Base-by-base conservation (phyloP, 164 flowering plant species). In the Saururus chinensis region DNA sequence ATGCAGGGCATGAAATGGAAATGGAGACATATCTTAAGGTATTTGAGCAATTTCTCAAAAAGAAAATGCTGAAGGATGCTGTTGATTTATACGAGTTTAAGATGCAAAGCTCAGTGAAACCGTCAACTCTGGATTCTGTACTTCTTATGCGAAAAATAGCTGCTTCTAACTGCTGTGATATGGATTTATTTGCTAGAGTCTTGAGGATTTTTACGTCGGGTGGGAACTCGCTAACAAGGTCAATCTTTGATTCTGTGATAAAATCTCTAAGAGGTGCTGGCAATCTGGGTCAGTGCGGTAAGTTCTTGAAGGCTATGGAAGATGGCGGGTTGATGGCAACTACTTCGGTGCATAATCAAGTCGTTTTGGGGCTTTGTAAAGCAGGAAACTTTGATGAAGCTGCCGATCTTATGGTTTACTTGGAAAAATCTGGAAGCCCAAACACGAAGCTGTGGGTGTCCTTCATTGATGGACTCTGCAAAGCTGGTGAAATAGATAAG, bases 21-120 rank as follows among this genome's bases (percentile, higher is more conserved):
- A 64, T 40, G 65, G 81, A 66, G n/a, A 80, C 80, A 1, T 90
- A 74, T 75, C 63, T 64, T 54, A 70, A 68, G 65, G 77, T 83
- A 24, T 68, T 69, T 41, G 75, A 68, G 13, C 64, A 73, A 63
- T 83, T 88, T 71, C 54, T 58, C 20, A 74, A 80, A 74, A 77
- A 80, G 67, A 82, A 74, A 64, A 73, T 84, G 89, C 63, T 84
- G 22, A 75, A 79, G 70, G 93, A 84, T 40, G 82, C 83, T 25
- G 91, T 88, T 53, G 71, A 74, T 53, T 77, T 90, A 71, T 86
- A 81, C 58, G 95, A 81, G 63, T 83, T 81, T 70, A 89, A 82
- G 54, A 77, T 86, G 85, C 52, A 55, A 53, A 80, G 87, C 65
- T 63, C 68, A 0, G 65, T 76, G 63, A 84, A 80, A 73, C 93